Evolutionary conservation across 2,329 filamentous ascomycete species (phyloP), one percentile per base, ranked within the genome.

Genomic region (Pseudogymnoascus sp.): DNA sequence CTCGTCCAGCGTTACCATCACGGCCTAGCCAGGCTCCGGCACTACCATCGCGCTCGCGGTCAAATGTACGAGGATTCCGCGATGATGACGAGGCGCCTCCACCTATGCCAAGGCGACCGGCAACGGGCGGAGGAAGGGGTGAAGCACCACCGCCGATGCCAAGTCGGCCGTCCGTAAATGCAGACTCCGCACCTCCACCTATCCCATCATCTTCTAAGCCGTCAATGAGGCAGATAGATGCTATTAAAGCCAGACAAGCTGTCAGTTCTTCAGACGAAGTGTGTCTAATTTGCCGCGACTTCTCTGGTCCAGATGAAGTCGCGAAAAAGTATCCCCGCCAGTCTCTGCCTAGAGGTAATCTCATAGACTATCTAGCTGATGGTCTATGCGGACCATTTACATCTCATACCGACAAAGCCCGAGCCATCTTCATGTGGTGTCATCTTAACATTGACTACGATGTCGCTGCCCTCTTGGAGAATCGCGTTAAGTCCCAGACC

Each of bases 371-470:
- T 76, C 80, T 99, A 22, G 91, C 92, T 0, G 81, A 83, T 59
- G 83, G 89, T 59, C 81, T 97, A 18, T 96, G 91, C 62, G 78
- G 81, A 3, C 88, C 89, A 0, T 97, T 97, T 70, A 75, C 84
- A 0, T 96, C 90, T 0, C 76, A 78, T 1, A 96, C 93, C 0
- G 93, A 97, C 73, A 97, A 97, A 76, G 93, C 94, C 2, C 83
- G 94, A 28, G 91, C 86, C 2, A 90, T 99, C 63, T 97, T 97
- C 71, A 90, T 89, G 1, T 99, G 94, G 94, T 85, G 92, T 39
- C 93, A 97, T 74, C 87, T 97, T 74, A 97, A 97, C 68, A 86
- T 99, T 62, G 81, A 80, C 54, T 99, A 97, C 72, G 90, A 97
- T 71, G 84, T 85, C 0, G 80, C 83, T 25, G 82, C 86, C 22